Conservation (phyloP, 2,329 filamentous ascomycete genomes). For the Aaosphaeria arxii region DNA sequence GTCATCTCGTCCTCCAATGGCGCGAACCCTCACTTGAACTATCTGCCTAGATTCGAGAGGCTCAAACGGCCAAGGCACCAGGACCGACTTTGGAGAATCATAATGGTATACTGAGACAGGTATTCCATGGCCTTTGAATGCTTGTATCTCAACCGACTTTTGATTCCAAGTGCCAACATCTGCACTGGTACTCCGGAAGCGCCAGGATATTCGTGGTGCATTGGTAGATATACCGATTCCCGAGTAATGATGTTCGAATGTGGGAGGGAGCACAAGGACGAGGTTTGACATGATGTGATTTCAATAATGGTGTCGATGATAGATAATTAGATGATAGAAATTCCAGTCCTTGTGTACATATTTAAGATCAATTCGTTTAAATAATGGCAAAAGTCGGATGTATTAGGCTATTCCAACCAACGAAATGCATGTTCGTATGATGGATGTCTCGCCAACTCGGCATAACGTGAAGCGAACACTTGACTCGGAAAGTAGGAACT, state of each 20-base stretch:
- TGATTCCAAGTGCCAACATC: too few relatives aligned
- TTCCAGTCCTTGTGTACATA: too few relatives aligned
- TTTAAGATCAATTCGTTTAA: too few relatives aligned
- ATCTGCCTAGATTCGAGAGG: slow-evolving; percentile 24
- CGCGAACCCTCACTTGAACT: slow-evolving; percentile 25
- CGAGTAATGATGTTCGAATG: not conserved
- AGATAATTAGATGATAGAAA: too few relatives aligned
- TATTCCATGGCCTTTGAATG: slow-evolving; percentile 24
- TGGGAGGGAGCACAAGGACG: not conserved
- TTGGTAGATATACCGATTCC: not conserved
- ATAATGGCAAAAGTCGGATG: too few relatives aligned
- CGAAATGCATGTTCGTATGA: too few relatives aligned
- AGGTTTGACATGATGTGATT: too few relatives aligned
- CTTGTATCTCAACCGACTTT: slow-evolving; percentile 38
- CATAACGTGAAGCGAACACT: too few relatives aligned
- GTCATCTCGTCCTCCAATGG: slow-evolving; percentile 13
- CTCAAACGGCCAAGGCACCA: slow-evolving; percentile 46
- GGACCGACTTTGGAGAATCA: slow-evolving; percentile 39
- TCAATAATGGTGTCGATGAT: too few relatives aligned
- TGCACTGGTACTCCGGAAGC: not conserved
- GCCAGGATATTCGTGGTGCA: not conserved
- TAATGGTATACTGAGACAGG: slow-evolving; percentile 2
- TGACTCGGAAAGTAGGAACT: too few relatives aligned
- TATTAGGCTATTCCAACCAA: too few relatives aligned
- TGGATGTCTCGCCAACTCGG: too few relatives aligned